These are phyloP conservation scores for Ascochyta lentis DNA, from an alignment of 2,329 filamentous ascomycete genomes.

Conservation along the genomic window DNA sequence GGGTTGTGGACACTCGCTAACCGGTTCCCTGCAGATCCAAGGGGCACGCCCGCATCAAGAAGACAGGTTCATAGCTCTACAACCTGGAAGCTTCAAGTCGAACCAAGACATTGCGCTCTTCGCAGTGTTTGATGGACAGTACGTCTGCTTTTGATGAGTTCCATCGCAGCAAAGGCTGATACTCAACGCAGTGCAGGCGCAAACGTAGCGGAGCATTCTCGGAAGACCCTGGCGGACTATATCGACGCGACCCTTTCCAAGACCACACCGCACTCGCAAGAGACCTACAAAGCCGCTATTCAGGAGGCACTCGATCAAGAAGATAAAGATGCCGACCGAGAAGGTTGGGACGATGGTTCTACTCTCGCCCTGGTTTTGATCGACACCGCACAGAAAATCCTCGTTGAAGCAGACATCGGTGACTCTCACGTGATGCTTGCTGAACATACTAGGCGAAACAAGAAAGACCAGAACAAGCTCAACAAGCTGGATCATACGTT, in stretches of 20 bases:
- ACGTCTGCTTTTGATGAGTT: not conserved
- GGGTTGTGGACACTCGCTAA: constrained; percentile 24
- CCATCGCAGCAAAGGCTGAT: constrained; percentile 2
- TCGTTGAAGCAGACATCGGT: constrained; percentile 32
- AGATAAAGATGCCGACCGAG: constrained; percentile 26
- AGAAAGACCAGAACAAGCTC: constrained; percentile 12
- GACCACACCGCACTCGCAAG: constrained; percentile 17
- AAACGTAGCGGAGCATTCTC: constrained; percentile 24
- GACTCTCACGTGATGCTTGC: constrained; percentile 34
- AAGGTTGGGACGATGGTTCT: constrained; percentile 29
- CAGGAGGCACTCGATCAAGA: constrained; percentile 30
- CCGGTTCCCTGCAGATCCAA: constrained; percentile 25
- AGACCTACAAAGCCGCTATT: constrained; percentile 33
- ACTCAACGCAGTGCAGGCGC: constrained; percentile 23
- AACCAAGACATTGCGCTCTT: constrained; percentile 33
- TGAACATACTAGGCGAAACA: constrained; percentile 8
- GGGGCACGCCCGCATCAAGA: constrained; percentile 32
- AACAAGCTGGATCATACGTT: constrained; percentile 12
- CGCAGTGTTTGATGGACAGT: constrained; percentile 37
- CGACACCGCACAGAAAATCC: constrained; percentile 29
- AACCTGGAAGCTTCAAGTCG: constrained; percentile 26
- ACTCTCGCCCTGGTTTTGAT: constrained; percentile 32
- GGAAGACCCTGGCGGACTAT: constrained; percentile 24
- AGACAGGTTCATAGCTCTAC: constrained; percentile 29
- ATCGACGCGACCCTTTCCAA: constrained; percentile 27